A percentile compares a stretch with the other conserved stretches of the same genome.
phyloP scores from a whole-genome alignment of 371 early-diverging fungal genomes.

The Lichtheimia corymbifera region DNA sequence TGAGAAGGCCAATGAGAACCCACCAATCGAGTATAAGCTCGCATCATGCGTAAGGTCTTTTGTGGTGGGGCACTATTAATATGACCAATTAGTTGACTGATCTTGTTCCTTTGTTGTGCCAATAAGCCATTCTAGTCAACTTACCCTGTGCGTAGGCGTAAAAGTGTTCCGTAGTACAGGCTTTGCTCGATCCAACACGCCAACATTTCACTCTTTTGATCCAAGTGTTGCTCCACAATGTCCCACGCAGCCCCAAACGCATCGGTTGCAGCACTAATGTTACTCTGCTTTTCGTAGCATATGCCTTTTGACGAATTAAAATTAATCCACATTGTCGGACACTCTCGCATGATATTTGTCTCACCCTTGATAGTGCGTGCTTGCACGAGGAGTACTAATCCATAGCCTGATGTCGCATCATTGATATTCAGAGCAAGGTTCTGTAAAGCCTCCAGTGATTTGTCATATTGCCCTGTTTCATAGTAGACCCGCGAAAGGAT shows the following conservation, averaged over 20 bases:
- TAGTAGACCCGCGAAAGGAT: constrained; percentile 42
- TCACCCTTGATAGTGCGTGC: constrained; percentile 56
- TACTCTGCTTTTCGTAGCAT: constrained; percentile 50
- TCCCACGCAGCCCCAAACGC: constrained; percentile 53
- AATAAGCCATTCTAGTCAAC: not conserved
- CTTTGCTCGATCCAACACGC: constrained; percentile 70
- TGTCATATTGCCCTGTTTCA: constrained; percentile 32
- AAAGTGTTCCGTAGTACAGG: constrained; percentile 60
- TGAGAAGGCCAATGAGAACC: constrained; percentile 38
- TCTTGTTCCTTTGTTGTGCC: too few species aligned
- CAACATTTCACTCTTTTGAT: constrained; percentile 54
- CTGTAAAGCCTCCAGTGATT: constrained; percentile 37
- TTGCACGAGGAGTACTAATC: constrained; percentile 51
- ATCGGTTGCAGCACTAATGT: constrained; percentile 45
- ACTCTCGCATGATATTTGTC: not conserved
- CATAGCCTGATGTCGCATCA: constrained; percentile 53
- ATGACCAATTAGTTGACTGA: not conserved
- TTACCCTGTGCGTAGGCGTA: constrained; percentile 57
- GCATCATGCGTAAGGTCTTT: constrained; percentile 33
- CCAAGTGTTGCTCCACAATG: constrained; percentile 41
- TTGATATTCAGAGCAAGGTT: constrained; percentile 30
- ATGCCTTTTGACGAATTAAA: constrained; percentile 25
- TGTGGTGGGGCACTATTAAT: constrained; percentile 8
- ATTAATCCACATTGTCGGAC: too few species aligned
- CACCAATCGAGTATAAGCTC: constrained; percentile 29